Conservation (phyloP, 148 eudicot genomes). For the Beta vulgaris region DNA sequence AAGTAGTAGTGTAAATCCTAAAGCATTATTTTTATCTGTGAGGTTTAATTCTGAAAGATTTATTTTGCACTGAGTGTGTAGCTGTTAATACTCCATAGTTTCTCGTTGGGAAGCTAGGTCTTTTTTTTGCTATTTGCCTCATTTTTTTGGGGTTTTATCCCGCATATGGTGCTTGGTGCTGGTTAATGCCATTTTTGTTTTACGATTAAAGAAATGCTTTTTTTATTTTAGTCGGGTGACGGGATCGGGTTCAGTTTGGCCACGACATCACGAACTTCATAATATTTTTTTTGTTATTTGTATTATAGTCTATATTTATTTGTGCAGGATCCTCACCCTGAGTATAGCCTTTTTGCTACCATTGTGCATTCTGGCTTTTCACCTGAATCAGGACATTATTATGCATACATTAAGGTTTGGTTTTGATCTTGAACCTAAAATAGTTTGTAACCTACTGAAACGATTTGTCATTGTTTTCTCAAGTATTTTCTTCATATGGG, state of each 20-base stretch:
- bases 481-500: slow-evolving; percentile 7
- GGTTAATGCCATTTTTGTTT: background rate
- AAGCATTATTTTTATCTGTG: too few relatives aligned
- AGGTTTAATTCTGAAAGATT: background rate
- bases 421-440: slow-evolving; percentile 10
- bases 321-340: slow-evolving; percentile 83
- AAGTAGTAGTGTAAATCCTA: too few relatives aligned
- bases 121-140: background rate
- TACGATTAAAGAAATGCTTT: background rate
- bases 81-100: background rate
- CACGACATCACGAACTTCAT: background rate
- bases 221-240: background rate
- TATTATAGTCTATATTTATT: slow-evolving; percentile 11
- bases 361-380: slow-evolving; percentile 97
- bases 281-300: background rate
- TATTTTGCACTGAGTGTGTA: background rate
- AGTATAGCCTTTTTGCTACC: slow-evolving; percentile 87
- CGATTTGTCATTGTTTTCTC: slow-evolving; percentile 18
- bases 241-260: background rate
- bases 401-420: slow-evolving; percentile 88
- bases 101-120: background rate
- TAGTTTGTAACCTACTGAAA: slow-evolving; percentile 4
- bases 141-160: background rate
- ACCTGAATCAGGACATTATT: slow-evolving; percentile 96
- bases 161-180: background rate